Evolutionary conservation across 2,329 filamentous ascomycete genomes (phyloP), one percentile per base, ranked within the genome.

Genomic region (Paraphoma sp.): DNA sequence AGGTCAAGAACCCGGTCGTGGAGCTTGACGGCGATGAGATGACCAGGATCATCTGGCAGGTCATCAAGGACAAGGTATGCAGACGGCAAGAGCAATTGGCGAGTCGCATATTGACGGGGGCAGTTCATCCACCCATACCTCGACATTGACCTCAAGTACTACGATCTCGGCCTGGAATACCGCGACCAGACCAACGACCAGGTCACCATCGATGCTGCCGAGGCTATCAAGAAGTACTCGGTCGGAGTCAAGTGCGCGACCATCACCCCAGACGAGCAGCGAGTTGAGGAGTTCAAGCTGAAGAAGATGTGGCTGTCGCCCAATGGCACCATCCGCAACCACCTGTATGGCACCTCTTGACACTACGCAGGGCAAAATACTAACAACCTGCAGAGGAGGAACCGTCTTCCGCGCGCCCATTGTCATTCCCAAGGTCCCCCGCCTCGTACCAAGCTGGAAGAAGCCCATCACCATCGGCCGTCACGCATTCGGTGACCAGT

Each of bases 281-380:
- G 95, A 77, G 94, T 99, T 30, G 86, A 98, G 84, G 95, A 98
- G 82, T 99, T 98, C 81, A 93, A 97, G 78, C 87, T 99, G 70
- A 99, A 98, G 90, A 89, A 98, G 84, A 98, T 98, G 95, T 99
- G 95, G 95, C 86, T 98, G 56, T 97, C 92, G 54, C 95, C 95
- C 74, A 99, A 99, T 79, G 95, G 95, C 76, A 99, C 87, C 60
- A 89, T 89, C 75, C 80, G 86, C 72, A 89, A 89, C 79, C 82
- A 83, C 70, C 82, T 88, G 78, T 83, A 76, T 69, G 81, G 29
- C 29, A n/a, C 14, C 12, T 67, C n/a, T 45, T 12, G 6, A 16
- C 2, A 29, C 9, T 33, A 7, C 10, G 28, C 31, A 23, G n/a
- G 41, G 23, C 3, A 31, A 9, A 9, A 16, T 16, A 49, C 70